Conservation (phyloP, 2,329 filamentous ascomycete species). For the Fusarium fracticaudum region DNA sequence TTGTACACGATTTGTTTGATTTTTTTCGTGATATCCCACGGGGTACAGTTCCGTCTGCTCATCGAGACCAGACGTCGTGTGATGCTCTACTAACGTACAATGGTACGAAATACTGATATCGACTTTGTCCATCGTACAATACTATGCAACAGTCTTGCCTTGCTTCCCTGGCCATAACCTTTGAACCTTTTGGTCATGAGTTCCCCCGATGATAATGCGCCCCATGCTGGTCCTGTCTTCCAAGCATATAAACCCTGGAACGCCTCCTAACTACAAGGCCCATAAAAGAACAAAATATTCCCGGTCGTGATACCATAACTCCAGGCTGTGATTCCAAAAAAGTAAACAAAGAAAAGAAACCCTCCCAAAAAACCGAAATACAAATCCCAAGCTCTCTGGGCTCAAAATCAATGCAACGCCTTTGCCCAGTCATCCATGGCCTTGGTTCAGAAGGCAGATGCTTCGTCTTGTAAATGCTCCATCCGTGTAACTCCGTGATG, state of each 20-base stretch:
- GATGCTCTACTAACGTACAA: slow-evolving; percentile 21
- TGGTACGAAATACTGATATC: slow-evolving; percentile 11
- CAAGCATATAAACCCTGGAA: slow-evolving; percentile 21
- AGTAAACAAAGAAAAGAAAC: neutral
- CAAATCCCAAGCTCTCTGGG: slow-evolving; percentile 1
- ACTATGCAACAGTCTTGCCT: neutral
- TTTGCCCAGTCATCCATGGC: neutral
- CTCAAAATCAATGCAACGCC: slow-evolving; percentile 12
- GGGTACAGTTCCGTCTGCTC: neutral
- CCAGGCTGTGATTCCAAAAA: slow-evolving; percentile 6
- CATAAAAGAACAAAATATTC: slow-evolving; percentile 4
- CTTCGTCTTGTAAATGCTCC: slow-evolving; percentile 35
- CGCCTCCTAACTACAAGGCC: slow-evolving; percentile 3
- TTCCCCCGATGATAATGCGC: slow-evolving; percentile 3
- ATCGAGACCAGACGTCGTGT: neutral
- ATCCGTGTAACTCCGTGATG: slow-evolving; percentile 33
- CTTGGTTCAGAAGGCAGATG: slow-evolving; percentile 24
- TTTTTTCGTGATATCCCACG: neutral
- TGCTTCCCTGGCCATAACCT: slow-evolving; percentile 1
- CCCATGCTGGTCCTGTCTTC: slow-evolving; percentile 33
- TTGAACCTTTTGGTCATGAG: neutral
- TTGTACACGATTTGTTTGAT: neutral
- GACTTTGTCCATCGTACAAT: slow-evolving; percentile 11
- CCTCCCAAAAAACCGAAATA: neutral
- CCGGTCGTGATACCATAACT: slow-evolving; percentile 13